phyloP scores from a whole-genome alignment of 2,329 filamentous ascomycete genomes.

The Penicillium sp. region DNA sequence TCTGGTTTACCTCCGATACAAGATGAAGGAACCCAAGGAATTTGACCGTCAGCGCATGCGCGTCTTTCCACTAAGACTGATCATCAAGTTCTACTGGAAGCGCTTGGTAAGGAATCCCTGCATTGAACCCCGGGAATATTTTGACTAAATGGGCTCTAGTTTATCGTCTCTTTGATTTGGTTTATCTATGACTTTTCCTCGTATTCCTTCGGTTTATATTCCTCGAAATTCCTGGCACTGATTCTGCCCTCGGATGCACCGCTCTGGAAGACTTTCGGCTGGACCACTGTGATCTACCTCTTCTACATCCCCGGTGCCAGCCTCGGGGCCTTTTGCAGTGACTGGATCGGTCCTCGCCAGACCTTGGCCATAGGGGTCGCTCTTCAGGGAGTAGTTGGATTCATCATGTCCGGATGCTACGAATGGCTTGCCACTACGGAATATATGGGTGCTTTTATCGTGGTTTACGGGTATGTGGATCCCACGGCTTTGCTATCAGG shows the following conservation, averaged over 20 bases:
- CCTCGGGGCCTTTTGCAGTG: slow-evolving; percentile 72
- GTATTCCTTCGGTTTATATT: slow-evolving; percentile 86
- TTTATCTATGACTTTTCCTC: slow-evolving; percentile 84
- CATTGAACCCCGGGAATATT: too few relatives aligned
- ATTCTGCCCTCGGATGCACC: slow-evolving; percentile 65
- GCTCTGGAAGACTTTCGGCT: slow-evolving; percentile 78
- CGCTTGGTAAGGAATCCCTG: slow-evolving; percentile 51
- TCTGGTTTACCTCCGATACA: slow-evolving; percentile 69
- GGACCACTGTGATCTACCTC: slow-evolving; percentile 83
- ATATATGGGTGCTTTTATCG: slow-evolving; percentile 73
- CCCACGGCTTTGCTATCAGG: not conserved
- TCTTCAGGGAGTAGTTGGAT: slow-evolving; percentile 75
- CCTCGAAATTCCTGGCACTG: slow-evolving; percentile 56
- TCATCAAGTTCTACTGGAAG: slow-evolving; percentile 69
- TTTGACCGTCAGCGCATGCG: slow-evolving; percentile 71
- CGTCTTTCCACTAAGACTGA: slow-evolving; percentile 54
- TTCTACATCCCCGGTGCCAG: slow-evolving; percentile 87
- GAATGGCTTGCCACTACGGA: slow-evolving; percentile 62
- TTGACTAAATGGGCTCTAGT: slow-evolving; percentile 18
- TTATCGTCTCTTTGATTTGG: slow-evolving; percentile 73
- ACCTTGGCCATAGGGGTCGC: slow-evolving; percentile 70
- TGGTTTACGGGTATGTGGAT: slow-evolving; percentile 64
- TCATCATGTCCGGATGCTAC: slow-evolving; percentile 85
- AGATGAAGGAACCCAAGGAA: slow-evolving; percentile 75
- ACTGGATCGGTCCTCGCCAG: slow-evolving; percentile 75